Evolutionary conservation across 192 early-diverging fungal genomes (phyloP).

Genomic region (Coemansia sp.): DNA sequence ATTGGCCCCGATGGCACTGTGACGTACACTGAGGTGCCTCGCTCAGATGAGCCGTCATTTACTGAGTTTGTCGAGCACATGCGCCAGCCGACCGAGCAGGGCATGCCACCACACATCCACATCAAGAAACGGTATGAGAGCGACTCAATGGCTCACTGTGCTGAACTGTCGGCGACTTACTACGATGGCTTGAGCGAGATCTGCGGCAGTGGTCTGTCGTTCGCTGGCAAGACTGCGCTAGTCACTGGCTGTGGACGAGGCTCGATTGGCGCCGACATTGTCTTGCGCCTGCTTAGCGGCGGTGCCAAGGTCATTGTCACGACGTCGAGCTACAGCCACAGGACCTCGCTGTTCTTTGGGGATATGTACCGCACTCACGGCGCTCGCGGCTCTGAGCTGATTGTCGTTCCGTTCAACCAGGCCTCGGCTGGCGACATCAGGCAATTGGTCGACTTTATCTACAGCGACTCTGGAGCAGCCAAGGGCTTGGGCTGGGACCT

Average conservation of each 20-base stretch:
- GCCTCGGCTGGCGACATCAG: constrained; percentile 81
- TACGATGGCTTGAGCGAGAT: constrained; percentile 72
- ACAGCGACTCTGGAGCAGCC: constrained; percentile 56
- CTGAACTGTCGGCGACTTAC: constrained; percentile 72
- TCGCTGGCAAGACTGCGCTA: constrained; percentile 79
- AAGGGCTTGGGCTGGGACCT: constrained; percentile 89
- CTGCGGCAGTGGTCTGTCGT: constrained; percentile 78
- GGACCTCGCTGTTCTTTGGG: constrained; percentile 84
- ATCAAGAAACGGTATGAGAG: neutral
- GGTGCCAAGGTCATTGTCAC: constrained; percentile 90
- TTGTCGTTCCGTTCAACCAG: constrained; percentile 95
- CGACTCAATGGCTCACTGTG: constrained; percentile 66
- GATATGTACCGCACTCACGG: constrained; percentile 87
- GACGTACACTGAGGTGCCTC: constrained; percentile 78
- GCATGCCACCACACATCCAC: constrained; percentile 39
- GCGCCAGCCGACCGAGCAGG: constrained; percentile 57
- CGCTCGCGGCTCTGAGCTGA: constrained; percentile 80
- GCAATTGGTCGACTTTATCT: constrained; percentile 87
- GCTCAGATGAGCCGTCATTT: constrained; percentile 74
- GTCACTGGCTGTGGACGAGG: constrained; percentile 90
- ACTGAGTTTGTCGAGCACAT: constrained; percentile 86
- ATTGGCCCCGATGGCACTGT: constrained; percentile 76
- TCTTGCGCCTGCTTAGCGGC: constrained; percentile 86
- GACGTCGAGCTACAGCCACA: constrained; percentile 82
- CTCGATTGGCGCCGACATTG: constrained; percentile 88